Evolutionary conservation across 2,329 filamentous ascomycete species (phyloP).

Genomic region (Phoma sp.): DNA sequence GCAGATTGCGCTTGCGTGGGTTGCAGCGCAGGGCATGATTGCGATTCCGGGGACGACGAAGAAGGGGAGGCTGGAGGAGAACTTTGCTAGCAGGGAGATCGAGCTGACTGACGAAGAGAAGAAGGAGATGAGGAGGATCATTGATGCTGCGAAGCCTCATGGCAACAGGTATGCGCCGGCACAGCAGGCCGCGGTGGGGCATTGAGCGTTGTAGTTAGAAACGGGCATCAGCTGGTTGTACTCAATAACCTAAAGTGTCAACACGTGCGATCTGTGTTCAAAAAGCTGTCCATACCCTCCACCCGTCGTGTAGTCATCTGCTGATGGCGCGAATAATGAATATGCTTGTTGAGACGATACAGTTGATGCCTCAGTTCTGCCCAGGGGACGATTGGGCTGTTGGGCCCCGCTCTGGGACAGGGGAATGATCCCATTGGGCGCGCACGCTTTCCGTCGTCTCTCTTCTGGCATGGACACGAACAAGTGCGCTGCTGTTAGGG

Average conservation of each 20-base stretch:
- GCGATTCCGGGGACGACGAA: conserved; percentile 59
- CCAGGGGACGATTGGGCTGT: not conserved
- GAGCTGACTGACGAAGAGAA: conserved; percentile 31
- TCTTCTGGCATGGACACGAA: not conserved
- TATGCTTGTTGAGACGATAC: no score
- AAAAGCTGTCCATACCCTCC: no score
- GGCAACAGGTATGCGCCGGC: conserved; percentile 47
- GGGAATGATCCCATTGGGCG: not conserved
- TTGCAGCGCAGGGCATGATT: conserved; percentile 52
- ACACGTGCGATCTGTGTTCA: no score
- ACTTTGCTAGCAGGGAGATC: conserved; percentile 27
- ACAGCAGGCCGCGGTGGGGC: conserved; percentile 23
- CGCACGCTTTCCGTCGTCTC: no score
- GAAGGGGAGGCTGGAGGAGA: conserved; percentile 26
- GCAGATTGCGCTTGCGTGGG: conserved; percentile 59
- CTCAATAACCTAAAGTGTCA: no score
- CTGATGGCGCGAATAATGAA: no score
- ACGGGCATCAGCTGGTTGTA: no score
- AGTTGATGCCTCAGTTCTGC: no score
- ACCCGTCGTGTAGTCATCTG: no score
- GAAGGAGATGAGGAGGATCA: conserved; percentile 26
- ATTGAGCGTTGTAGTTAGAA: conserved; percentile 5
- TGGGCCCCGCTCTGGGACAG: not conserved
- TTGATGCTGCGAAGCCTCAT: conserved; percentile 49
- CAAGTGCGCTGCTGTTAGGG: not conserved